A percentile compares a stretch with the other conserved stretches of the same genome.
Evolutionary conservation across 2,329 filamentous ascomycete genomes (phyloP).

Genomic region (Sporothrix dimorphospora): DNA sequence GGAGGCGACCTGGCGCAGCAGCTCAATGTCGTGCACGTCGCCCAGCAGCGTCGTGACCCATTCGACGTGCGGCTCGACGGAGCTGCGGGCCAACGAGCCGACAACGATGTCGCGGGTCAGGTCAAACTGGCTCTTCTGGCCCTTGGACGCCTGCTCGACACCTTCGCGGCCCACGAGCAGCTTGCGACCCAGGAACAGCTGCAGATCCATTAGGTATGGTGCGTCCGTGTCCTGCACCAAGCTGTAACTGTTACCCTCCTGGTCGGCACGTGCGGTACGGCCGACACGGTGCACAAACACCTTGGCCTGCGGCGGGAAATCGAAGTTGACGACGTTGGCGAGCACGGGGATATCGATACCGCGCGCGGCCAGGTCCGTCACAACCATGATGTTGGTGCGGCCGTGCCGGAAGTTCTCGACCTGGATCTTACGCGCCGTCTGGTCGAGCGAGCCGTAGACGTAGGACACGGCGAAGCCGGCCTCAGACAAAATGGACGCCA

Average conservation of each 20-base stretch:
- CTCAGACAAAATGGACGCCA: conserved; percentile 75
- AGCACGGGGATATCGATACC: conserved; percentile 97
- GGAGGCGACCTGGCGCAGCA: conserved; percentile 71
- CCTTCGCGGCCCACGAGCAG: conserved; percentile 73
- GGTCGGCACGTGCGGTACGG: conserved; percentile 90
- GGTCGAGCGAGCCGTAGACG: conserved; percentile 92
- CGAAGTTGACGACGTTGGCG: conserved; percentile 98
- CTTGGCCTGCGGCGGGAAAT: conserved; percentile 95
- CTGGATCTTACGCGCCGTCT: conserved; percentile 88
- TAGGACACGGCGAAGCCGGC: conserved; percentile 90
- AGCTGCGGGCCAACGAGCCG: conserved; percentile 72
- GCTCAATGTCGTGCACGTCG: conserved; percentile 73
- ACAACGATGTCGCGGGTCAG: conserved; percentile 84
- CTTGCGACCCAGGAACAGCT: conserved; percentile 88
- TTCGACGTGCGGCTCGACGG: conserved; percentile 76
- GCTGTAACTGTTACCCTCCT: conserved; percentile 93
- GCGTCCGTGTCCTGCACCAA: conserved; percentile 84
- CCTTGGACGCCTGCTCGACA: conserved; percentile 32
- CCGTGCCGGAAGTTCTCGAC: conserved; percentile 88
- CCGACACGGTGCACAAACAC: conserved; percentile 96
- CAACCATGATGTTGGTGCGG: conserved; percentile 85
- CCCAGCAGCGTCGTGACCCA: conserved; percentile 78
- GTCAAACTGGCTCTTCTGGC: conserved; percentile 57
- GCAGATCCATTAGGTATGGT: conserved; percentile 89
- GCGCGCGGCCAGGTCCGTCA: conserved; percentile 93